These are phyloP conservation scores for Alternaria gansuensis DNA, from an alignment of 2,329 filamentous ascomycete species.

Conservation along the genomic window DNA sequence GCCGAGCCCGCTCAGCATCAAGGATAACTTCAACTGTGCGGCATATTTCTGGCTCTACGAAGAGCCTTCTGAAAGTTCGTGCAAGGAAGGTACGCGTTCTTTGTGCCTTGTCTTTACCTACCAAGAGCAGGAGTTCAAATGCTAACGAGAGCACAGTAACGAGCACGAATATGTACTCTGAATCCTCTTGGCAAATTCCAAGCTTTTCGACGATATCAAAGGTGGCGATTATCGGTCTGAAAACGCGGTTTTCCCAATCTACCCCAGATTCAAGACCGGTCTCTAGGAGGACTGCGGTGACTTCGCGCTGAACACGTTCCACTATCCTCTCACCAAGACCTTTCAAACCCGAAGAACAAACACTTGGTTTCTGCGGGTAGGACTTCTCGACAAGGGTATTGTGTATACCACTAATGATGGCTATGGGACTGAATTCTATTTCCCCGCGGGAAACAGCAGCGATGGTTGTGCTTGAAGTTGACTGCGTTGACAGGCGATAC, in stretches of 20 bases:
- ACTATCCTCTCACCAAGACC: neutral
- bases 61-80: neutral
- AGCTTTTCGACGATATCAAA: conserved; percentile 4
- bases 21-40: neutral
- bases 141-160: neutral
- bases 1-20: neutral
- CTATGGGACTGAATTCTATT: neutral
- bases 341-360: neutral
- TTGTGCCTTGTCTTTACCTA: neutral
- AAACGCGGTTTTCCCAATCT: neutral
- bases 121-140: conserved; percentile 1
- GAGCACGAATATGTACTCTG: conserved; percentile 11
- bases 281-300: neutral
- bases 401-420: neutral
- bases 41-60: conserved; percentile 5
- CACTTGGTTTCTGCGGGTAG: neutral
- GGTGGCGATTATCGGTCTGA: neutral
- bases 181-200: neutral
- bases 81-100: neutral
- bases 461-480: neutral
- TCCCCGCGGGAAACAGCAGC: neutral
- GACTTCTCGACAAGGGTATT: neutral
- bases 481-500: neutral
- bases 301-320: neutral
- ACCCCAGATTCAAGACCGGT: neutral